A percentile compares a stretch with the other conserved stretches of the same genome.
phyloP scores from a whole-genome alignment of 495 filamentous ascomycete species.

The Penicillium coprophilum region DNA sequence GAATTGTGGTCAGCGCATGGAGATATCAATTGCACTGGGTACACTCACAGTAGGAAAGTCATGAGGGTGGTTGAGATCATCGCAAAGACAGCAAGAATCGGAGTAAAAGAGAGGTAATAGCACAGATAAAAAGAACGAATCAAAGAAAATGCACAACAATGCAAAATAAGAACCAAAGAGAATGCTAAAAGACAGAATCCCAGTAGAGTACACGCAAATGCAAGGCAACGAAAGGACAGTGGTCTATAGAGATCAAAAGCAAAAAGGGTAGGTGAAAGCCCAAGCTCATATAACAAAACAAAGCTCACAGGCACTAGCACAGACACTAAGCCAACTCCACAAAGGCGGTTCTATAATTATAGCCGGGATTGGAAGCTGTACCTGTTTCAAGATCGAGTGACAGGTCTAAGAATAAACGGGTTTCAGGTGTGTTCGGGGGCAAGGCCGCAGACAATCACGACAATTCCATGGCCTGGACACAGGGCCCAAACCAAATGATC shows the following conservation, averaged over 20 bases:
- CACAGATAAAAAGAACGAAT: conserved; percentile 3
- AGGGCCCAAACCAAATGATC: conserved; percentile 10
- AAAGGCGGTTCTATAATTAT: conserved; percentile 31
- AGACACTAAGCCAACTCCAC: conserved; percentile 15
- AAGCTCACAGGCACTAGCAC: neutral
- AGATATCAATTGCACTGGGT: neutral
- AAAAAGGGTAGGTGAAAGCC: conserved; percentile 2
- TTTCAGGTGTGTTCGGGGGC: conserved; percentile 22
- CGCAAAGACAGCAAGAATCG: conserved; percentile 16
- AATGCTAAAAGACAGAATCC: conserved; percentile 20
- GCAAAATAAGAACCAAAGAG: conserved; percentile 1
- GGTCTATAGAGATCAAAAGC: conserved; percentile 11
- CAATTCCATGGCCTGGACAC: conserved; percentile 17
- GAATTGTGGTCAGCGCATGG: conserved; percentile 6
- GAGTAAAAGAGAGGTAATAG: conserved; percentile 6
- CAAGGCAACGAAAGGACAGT: conserved; percentile 20
- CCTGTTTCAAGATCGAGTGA: conserved; percentile 29
- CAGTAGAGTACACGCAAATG: conserved; percentile 24
- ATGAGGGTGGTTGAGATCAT: conserved; percentile 76
- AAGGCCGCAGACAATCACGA: conserved; percentile 9
- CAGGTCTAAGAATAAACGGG: conserved; percentile 30
- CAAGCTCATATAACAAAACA: conserved; percentile 9
- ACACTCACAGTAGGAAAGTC: conserved; percentile 70
- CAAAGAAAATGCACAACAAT: conserved; percentile 13
- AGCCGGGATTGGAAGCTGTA: conserved; percentile 10